Percentiles rank a stretch among this genome's conserved stretches.
Evolutionary conservation across 2,329 filamentous ascomycete species (phyloP).

Genomic region (Neofusicoccum laricinum): DNA sequence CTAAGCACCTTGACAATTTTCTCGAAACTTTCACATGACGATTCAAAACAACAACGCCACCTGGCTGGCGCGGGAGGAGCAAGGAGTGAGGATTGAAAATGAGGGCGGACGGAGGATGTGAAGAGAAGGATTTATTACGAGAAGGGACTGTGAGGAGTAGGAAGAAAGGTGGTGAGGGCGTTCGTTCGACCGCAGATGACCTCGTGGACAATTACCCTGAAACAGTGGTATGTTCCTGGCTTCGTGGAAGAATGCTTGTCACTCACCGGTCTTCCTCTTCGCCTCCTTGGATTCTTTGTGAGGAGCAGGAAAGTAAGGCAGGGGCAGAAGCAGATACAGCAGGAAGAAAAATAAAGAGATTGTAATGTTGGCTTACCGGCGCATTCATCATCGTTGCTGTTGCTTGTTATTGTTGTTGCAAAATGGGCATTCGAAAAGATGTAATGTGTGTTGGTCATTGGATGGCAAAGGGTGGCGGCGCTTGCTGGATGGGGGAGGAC

Average conservation of each 20-base stretch:
- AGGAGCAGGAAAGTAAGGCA: neutral
- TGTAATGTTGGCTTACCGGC: neutral
- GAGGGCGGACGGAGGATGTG: neutral
- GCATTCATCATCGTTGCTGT: neutral
- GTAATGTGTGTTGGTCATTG: neutral
- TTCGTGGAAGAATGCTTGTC: neutral
- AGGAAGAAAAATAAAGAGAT: conserved; percentile 6
- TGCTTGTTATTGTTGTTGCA: neutral
- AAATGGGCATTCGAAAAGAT: neutral
- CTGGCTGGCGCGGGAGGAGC: conserved; percentile 11
- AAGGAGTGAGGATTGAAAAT: conserved; percentile 6
- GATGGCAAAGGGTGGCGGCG: neutral
- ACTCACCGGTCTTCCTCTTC: neutral
- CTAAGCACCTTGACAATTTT: conserved; percentile 8
- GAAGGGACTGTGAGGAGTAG: neutral
- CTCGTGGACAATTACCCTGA: neutral
- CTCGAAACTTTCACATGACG: neutral
- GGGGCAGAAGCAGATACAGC: neutral
- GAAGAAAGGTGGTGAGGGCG: neutral
- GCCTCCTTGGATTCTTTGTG: neutral
- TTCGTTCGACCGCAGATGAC: neutral
- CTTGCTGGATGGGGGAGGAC: neutral
- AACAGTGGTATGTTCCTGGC: conserved; percentile 8
- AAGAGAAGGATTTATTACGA: neutral
- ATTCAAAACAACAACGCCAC: conserved; percentile 5